Base-by-base conservation (phyloP, 2,329 filamentous ascomycete genomes). In the Aspergillus quadrilineatus region DNA sequence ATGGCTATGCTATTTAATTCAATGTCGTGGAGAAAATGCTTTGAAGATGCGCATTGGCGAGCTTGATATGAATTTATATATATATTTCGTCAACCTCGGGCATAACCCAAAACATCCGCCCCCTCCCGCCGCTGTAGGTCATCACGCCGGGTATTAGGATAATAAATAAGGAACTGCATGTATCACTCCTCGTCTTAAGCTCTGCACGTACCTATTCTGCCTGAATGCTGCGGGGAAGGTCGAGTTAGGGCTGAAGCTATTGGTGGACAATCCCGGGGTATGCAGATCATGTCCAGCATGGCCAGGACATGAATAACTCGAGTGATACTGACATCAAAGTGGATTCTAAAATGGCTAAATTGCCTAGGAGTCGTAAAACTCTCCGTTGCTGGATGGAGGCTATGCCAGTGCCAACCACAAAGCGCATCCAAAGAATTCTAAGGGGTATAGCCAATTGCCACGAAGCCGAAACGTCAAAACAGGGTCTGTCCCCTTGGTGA, bases 251-350 rank as follows among this genome's bases (percentile, higher is more conserved):
- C 32, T 22, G 10, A 22, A 30, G 22, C 30, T 9, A 48, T 48
- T 48, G 46, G 46, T 26, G 46, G 46, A 37, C 29, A 34, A 48
- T 37, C 12, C 46, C 17, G 46, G 46, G 46, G 46, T n/a, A 37
- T 26, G 46, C 32, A 48, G 46, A 48, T 48, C 32, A 48, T 15
- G 46, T 8, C 22, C 26, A 5, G 17, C 15, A 26, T 22, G 26
- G 9, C 12, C 17, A n/a, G 8, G 28, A 37, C 9, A 9, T 44
- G 42, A 9, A 29, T 44, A 29, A 44, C 14, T 3, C 42, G 42
- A 44, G 42, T 44, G 17, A 29, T 29, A 10, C 6, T 28, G 12
- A 37, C n/a, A 14, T 37, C 1, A 5, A 9, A 37, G 10, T 14
- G 34, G 12, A 37, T 14, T 37, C 9, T 14, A 4, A 12, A 10